Percentiles rank a stretch among this genome's conserved stretches.
phyloP scores from a whole-genome alignment of 805 yeast genomes.

The Wickerhamomyces chambardii region DNA sequence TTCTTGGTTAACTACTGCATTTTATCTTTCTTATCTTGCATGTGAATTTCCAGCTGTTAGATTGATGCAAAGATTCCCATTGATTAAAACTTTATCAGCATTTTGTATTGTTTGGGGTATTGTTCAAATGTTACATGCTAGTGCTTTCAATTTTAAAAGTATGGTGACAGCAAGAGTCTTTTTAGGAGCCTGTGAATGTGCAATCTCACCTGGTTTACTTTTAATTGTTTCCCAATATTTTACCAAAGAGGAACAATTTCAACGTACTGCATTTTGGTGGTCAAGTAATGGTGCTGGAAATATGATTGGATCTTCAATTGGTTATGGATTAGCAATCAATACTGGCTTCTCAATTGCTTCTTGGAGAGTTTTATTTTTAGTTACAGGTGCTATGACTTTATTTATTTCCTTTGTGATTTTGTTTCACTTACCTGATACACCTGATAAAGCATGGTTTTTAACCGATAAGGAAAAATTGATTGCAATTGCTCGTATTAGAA shows the following conservation, averaged over 20 bases:
- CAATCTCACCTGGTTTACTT: conserved; percentile 35
- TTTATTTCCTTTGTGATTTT: conserved; percentile 29
- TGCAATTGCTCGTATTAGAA: conserved; percentile 32
- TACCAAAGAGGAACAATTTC: conserved; percentile 24
- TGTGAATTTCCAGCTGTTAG: conserved; percentile 35
- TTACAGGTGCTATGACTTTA: conserved; percentile 43
- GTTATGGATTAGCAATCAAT: conserved; percentile 32
- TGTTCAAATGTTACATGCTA: conserved; percentile 21
- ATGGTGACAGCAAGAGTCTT: conserved; percentile 30
- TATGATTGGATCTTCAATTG: conserved; percentile 36
- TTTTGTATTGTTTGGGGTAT: conserved; percentile 30
- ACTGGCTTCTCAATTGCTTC: conserved; percentile 24
- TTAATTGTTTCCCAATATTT: conserved; percentile 40
- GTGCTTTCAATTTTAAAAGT: conserved; percentile 26
- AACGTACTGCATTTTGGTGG: conserved; percentile 32
- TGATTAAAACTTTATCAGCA: conserved; percentile 25
- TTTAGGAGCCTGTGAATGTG: conserved; percentile 32
- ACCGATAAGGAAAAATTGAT: conserved; percentile 28
- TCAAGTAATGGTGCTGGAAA: conserved; percentile 33
- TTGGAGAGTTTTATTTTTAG: conserved; percentile 44
- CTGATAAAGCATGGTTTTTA: conserved; percentile 28
- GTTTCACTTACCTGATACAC: conserved; percentile 37
- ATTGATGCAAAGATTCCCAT: conserved; percentile 31
- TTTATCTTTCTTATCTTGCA: conserved; percentile 36
- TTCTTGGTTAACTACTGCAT: conserved; percentile 36